Conservation (phyloP, 1,284 basidiomycete genomes). For the Ustilago lituana region DNA sequence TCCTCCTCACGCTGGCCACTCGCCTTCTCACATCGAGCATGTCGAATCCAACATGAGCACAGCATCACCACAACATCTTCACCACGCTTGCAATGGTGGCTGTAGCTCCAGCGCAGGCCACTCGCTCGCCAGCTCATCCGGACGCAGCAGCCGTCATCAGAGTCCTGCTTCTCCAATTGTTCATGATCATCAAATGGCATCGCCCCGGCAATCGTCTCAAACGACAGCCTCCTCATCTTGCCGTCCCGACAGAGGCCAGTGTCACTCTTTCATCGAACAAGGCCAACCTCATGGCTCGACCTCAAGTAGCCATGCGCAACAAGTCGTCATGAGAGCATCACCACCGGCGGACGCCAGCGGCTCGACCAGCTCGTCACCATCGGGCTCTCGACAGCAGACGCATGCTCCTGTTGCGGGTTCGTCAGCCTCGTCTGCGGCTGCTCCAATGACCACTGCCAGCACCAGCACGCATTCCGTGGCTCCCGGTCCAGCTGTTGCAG, state of each 20-base stretch:
- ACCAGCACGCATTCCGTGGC: neutral
- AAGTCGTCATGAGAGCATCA: slow-evolving; percentile 1
- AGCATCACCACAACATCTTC: slow-evolving; percentile 27
- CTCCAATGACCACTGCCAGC: neutral
- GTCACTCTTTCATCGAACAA: neutral
- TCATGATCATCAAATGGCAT: slow-evolving; percentile 1
- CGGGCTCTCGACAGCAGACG: too few relatives aligned
- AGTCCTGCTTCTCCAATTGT: slow-evolving; percentile 4
- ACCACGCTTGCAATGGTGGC: slow-evolving; percentile 15
- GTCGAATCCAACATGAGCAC: slow-evolving; percentile 32
- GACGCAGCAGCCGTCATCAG: slow-evolving; percentile 11
- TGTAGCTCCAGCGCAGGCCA: slow-evolving; percentile 12
- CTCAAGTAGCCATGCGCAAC: too few relatives aligned
- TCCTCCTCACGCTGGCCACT: slow-evolving; percentile 9
- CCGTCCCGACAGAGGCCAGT: neutral
- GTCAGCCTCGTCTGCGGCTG: neutral
- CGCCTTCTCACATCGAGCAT: slow-evolving; percentile 25
- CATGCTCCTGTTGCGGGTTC: too few relatives aligned
- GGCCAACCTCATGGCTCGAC: neutral
- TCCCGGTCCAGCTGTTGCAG: neutral
- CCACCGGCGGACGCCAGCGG: too few relatives aligned
- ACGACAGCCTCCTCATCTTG: neutral
- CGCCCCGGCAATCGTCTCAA: slow-evolving; percentile 10
- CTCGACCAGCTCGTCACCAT: too few relatives aligned
- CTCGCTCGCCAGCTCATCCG: slow-evolving; percentile 9